Evolutionary conservation across 441 rosid genomes (phyloP).

Genomic region (Pelargonium citronellum): DNA sequence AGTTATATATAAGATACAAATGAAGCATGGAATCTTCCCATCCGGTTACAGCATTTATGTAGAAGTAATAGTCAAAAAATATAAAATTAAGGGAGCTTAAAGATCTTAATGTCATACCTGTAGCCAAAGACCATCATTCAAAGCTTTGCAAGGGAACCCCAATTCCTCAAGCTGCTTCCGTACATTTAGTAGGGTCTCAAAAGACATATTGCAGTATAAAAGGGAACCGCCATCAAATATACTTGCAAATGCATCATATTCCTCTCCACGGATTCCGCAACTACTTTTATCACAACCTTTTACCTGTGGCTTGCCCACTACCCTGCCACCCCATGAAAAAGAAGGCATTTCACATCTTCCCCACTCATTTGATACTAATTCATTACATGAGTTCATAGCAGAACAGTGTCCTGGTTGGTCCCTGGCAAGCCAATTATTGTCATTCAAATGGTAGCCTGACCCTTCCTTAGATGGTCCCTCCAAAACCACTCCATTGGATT

Average conservation of each 20-base stretch:
- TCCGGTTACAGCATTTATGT: not conserved
- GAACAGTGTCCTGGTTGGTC: slow-evolving; percentile 61
- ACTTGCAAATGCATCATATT: slow-evolving; percentile 70
- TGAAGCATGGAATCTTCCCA: slow-evolving; percentile 3
- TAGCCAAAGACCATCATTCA: slow-evolving; percentile 94
- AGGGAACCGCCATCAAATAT: slow-evolving; percentile 92
- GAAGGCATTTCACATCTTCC: slow-evolving; percentile 65
- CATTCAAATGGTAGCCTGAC: slow-evolving; percentile 49
- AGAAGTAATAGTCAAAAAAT: slow-evolving; percentile 14
- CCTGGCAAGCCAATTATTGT: slow-evolving; percentile 53
- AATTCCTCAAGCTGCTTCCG: slow-evolving; percentile 92
- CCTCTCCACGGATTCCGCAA: slow-evolving; percentile 62
- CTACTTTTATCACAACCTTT: slow-evolving; percentile 48
- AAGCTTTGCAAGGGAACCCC: slow-evolving; percentile 93
- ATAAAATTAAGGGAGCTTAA: slow-evolving; percentile 21
- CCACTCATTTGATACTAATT: slow-evolving; percentile 64
- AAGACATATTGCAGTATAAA: slow-evolving; percentile 87
- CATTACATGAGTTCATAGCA: slow-evolving; percentile 47
- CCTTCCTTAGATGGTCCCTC: slow-evolving; percentile 87
- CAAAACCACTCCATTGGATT: slow-evolving; percentile 46
- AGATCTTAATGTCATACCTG: slow-evolving; percentile 52
- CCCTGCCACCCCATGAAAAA: slow-evolving; percentile 96
- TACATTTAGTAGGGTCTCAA: slow-evolving; percentile 81
- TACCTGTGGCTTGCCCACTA: slow-evolving; percentile 69
- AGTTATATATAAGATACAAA: not conserved